phyloP scores from a whole-genome alignment of 305 asterid genomes.

The Fraxinus sp. region DNA sequence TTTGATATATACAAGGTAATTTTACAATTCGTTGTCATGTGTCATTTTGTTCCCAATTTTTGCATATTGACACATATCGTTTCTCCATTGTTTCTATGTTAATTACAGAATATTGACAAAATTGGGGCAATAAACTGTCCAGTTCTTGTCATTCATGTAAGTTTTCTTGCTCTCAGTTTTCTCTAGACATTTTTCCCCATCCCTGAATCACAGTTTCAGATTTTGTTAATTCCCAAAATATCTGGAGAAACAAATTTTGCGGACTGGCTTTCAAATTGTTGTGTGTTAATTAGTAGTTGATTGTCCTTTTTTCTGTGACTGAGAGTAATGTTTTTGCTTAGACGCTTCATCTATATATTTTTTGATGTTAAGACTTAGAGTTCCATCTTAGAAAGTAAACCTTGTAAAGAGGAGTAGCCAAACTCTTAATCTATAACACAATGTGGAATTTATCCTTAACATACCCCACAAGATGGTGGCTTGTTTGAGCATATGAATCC shows the following conservation, averaged over 20 bases:
- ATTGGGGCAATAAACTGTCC: slow-evolving; percentile 79
- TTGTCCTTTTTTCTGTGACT: neutral
- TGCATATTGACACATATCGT: slow-evolving; percentile 19
- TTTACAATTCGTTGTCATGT: slow-evolving; percentile 6
- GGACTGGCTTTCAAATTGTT: neutral
- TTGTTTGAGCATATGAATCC: neutral
- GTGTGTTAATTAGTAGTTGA: neutral
- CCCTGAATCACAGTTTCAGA: neutral
- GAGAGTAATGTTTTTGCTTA: neutral
- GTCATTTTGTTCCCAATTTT: slow-evolving; percentile 18
- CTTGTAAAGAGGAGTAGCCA: neutral
- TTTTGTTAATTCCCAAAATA: slow-evolving; percentile 7
- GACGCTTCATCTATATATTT: neutral
- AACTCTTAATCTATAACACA: neutral
- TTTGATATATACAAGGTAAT: slow-evolving; percentile 95
- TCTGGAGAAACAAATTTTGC: neutral
- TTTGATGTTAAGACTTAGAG: neutral
- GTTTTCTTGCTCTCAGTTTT: slow-evolving; percentile 30
- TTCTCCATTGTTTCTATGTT: slow-evolving; percentile 34
- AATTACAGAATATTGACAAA: slow-evolving; percentile 90
- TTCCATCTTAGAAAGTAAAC: neutral
- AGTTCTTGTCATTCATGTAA: slow-evolving; percentile 94
- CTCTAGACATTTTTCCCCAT: neutral
- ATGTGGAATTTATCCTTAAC: neutral
- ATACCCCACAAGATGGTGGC: neutral